Conservation (phyloP, 2,329 filamentous ascomycete genomes). For the Tolypocladium tundrense region DNA sequence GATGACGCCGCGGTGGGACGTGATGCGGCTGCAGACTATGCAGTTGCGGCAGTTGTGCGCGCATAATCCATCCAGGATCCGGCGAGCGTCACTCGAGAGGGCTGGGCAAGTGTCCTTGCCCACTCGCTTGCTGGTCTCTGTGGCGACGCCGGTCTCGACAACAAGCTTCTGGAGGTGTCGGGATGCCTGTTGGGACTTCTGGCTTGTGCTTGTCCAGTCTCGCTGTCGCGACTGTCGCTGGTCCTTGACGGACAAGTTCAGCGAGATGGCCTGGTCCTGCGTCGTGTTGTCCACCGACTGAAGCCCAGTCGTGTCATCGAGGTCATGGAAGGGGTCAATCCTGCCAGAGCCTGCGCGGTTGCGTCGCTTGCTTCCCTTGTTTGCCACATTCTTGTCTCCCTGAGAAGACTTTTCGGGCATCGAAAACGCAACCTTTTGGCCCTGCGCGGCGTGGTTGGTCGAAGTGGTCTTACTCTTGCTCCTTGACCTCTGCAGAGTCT, state of each 20-base stretch:
- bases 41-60: constrained; percentile 47
- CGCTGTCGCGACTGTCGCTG: constrained; percentile 5
- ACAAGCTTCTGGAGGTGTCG: constrained; percentile 15
- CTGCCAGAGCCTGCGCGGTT: neutral
- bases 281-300: constrained; percentile 22
- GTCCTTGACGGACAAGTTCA: constrained; percentile 16
- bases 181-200: constrained; percentile 14
- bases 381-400: constrained; percentile 22
- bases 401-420: constrained; percentile 24
- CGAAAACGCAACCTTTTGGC: constrained; percentile 31
- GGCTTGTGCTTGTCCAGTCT: constrained; percentile 11
- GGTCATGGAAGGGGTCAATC: constrained; percentile 17
- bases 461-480: constrained; percentile 14
- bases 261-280: constrained; percentile 22
- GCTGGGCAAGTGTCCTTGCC: constrained; percentile 27
- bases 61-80: constrained; percentile 42
- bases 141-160: constrained; percentile 11
- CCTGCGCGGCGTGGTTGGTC: constrained; percentile 12
- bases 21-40: constrained; percentile 45
- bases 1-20: constrained; percentile 28
- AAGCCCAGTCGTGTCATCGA: constrained; percentile 24
- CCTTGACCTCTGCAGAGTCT: constrained; percentile 16
- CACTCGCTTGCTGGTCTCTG: constrained; percentile 12
- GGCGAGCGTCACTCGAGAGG: constrained; percentile 41
- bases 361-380: constrained; percentile 32